Evolutionary conservation across 306 rosid species (phyloP).

Genomic region (Vigna trinervia): DNA sequence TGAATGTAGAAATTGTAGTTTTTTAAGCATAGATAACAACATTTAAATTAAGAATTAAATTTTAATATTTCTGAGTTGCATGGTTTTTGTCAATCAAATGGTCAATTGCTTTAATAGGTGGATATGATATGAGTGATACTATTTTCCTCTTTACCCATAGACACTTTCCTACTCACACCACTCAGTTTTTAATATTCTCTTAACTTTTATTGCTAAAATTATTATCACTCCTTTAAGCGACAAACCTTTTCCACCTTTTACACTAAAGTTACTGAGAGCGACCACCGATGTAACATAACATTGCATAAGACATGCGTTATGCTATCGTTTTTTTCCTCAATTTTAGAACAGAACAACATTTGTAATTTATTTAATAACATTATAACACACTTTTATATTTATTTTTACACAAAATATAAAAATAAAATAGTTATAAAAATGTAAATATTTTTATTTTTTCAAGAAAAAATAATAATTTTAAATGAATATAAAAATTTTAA

Average conservation of each 20-base stretch:
- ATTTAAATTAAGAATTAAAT: too few relatives aligned
- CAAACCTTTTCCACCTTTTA: slow-evolving; percentile 43
- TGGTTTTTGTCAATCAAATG: slow-evolving; percentile 32
- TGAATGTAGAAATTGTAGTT: too few relatives aligned
- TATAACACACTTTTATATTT: too few relatives aligned
- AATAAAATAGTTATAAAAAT: too few relatives aligned
- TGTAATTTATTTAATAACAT: too few relatives aligned
- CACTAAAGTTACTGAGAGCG: slow-evolving; percentile 40
- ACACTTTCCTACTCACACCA: background rate
- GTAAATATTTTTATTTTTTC: too few relatives aligned
- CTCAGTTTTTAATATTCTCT: background rate
- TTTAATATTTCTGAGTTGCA: slow-evolving; percentile 35
- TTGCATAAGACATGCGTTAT: slow-evolving; percentile 28
- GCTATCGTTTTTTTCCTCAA: background rate
- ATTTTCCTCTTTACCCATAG: background rate
- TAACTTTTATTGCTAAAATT: background rate
- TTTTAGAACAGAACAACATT: too few relatives aligned
- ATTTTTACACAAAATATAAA: too few relatives aligned
- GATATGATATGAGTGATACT: background rate
- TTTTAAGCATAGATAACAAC: too few relatives aligned
- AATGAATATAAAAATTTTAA: too few relatives aligned
- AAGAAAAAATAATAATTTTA: too few relatives aligned
- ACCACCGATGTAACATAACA: background rate
- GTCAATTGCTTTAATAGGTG: slow-evolving; percentile 31
- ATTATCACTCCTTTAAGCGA: slow-evolving; percentile 30